Evolutionary conservation across 1,284 basidiomycete genomes (phyloP).

Genomic region (Ceratobasidium sp.): DNA sequence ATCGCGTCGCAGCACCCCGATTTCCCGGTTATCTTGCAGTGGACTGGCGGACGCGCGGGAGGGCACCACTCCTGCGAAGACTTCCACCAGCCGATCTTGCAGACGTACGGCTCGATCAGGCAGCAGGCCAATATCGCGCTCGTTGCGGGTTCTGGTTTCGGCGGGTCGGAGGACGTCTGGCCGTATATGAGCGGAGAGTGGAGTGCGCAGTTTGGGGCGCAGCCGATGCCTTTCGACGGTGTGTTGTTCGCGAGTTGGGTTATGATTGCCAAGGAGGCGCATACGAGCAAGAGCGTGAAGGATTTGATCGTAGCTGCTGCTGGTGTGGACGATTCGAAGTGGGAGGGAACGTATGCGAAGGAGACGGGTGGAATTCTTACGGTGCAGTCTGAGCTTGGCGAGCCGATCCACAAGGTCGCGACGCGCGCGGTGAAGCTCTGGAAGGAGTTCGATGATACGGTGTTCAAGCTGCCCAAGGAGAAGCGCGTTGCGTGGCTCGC

Average conservation of each 20-base stretch:
- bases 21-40: constrained; percentile 98
- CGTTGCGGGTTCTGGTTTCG: constrained; percentile 97
- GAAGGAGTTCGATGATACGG: constrained; percentile 97
- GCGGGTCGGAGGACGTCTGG: constrained; percentile 95
- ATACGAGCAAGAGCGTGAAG: constrained; percentile 94
- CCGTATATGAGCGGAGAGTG: constrained; percentile 98
- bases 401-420: constrained; percentile 99
- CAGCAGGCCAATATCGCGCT: constrained; percentile 90
- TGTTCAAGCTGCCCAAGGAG: constrained; percentile 95
- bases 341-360: constrained; percentile 96
- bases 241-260: constrained; percentile 96
- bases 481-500: constrained; percentile 91
- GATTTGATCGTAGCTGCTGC: constrained; percentile 94
- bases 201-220: constrained; percentile 86
- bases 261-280: constrained; percentile 98
- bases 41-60: constrained; percentile 99
- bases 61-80: constrained; percentile 99
- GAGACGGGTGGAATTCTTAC: constrained; percentile 97
- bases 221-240: constrained; percentile 99
- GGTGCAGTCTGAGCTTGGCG: constrained; percentile 97
- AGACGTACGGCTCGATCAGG: constrained; percentile 92
- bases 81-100: constrained; percentile 95
- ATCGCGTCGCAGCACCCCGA: constrained; percentile 95
- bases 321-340: constrained; percentile 91
- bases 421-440: constrained; percentile 96